phyloP scores from a whole-genome alignment of 805 yeast genomes.

The Wickerhamiella azyma region DNA sequence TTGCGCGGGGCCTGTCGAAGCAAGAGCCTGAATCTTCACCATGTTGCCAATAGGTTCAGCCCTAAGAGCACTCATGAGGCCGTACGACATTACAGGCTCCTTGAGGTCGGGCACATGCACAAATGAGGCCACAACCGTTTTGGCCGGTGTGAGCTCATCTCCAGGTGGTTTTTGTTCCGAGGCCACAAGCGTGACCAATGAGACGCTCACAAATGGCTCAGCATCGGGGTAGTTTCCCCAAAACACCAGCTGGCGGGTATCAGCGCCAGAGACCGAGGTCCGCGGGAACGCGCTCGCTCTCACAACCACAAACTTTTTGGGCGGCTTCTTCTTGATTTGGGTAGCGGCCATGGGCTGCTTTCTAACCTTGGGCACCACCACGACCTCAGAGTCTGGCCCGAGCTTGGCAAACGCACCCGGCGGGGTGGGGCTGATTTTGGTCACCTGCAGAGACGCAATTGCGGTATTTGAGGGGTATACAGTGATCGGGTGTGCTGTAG shows the following conservation, averaged over 20 bases:
- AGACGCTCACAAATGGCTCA: neutral
- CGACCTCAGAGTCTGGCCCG: slow-evolving; percentile 51
- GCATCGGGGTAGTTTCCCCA: slow-evolving; percentile 7
- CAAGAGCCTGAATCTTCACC: slow-evolving; percentile 37
- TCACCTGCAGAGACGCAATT: slow-evolving; percentile 43
- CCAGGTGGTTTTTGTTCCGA: neutral
- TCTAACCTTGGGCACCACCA: slow-evolving; percentile 54
- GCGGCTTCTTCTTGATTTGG: neutral
- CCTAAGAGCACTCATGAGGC: slow-evolving; percentile 44
- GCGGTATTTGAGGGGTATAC: slow-evolving; percentile 57
- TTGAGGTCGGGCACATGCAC: slow-evolving; percentile 27
- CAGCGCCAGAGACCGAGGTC: slow-evolving; percentile 5
- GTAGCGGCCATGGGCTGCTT: neutral
- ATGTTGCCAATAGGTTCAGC: slow-evolving; percentile 38
- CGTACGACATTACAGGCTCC: slow-evolving; percentile 34
- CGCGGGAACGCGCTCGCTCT: slow-evolving; percentile 12
- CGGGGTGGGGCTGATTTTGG: slow-evolving; percentile 32
- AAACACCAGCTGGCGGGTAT: slow-evolving; percentile 10
- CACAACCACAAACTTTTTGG: slow-evolving; percentile 1
- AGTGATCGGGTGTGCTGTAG: slow-evolving; percentile 42
- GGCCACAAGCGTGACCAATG: neutral
- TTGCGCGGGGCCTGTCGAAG: slow-evolving; percentile 13
- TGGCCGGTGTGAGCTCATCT: slow-evolving; percentile 21
- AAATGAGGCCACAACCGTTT: slow-evolving; percentile 39
- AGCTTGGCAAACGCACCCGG: slow-evolving; percentile 34